Base-by-base conservation (phyloP, 176 grass and related monocot genomes). In the Oryza glaberrima region DNA sequence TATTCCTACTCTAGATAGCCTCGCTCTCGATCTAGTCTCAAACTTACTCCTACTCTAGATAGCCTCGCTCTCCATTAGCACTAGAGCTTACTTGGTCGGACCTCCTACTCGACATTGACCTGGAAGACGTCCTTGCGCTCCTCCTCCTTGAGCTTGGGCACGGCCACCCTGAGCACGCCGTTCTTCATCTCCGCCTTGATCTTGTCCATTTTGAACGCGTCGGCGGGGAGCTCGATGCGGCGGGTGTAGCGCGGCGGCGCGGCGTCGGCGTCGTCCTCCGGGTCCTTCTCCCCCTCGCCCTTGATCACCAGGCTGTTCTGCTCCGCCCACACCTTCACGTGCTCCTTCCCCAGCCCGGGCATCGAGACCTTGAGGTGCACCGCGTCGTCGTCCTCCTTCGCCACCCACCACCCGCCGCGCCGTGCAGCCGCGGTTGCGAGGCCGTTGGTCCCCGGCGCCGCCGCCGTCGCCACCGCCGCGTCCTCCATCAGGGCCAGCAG, bases 121-220 rank as follows among this genome's bases (percentile, higher is more conserved):
- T 91, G 90, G 81, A 91, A 92, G 7, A 92, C 94, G 67, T 97
- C 88, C 81, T 25, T 90, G 81, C 94, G 88, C 65, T 92, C 22
- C 70, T 92, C 78, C 58, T 91, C 84, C 83, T 97, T 91, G 0
- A 90, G 82, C 92, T 95, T 98, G 23, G 95, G 95, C 78, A 98
- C 88, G 30, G 86, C 84, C 69, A 95, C 95, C 80, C 47, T 91
- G 40, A 98, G 95, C 81, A 98, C 90, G 46, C 92, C 95, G 51
- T 98, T 98, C 89, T 95, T 98, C 91, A 98, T 95, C 91, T 98
- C 95, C 6, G 93, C 95, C 73, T 83, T 88, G 86, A 98, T 92
- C 89, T 95, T 69, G 84, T 98, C 93, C 89, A 95, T 81, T 80
- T 11, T 84, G 77, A 80, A 95, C 38, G 80, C 84, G 14, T 92